Conservation (phyloP, 192 early-diverging fungal species). For the Entophlyctis luteolus region DNA sequence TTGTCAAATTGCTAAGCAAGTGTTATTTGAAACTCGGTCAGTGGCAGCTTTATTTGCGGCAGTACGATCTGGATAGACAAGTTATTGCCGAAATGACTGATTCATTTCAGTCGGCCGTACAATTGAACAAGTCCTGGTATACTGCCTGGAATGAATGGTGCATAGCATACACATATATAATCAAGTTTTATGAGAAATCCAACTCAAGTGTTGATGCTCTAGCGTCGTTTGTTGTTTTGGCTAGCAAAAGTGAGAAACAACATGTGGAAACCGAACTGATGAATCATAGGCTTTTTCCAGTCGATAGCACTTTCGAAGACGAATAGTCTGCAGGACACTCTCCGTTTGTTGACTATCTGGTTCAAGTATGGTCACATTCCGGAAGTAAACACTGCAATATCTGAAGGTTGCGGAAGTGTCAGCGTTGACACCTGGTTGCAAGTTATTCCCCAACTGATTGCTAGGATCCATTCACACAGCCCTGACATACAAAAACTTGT, state of each 20-base stretch:
- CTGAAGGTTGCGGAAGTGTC: slow-evolving; percentile 63
- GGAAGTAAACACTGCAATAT: slow-evolving; percentile 66
- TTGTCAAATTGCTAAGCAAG: slow-evolving; percentile 23
- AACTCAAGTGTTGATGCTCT: slow-evolving; percentile 52
- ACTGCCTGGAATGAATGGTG: slow-evolving; percentile 90
- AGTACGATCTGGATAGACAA: slow-evolving; percentile 38
- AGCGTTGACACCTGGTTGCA: slow-evolving; percentile 85
- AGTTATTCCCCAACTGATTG: slow-evolving; percentile 87
- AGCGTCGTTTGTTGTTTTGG: slow-evolving; percentile 67
- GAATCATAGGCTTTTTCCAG: slow-evolving; percentile 62
- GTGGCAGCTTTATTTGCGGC: slow-evolving; percentile 57
- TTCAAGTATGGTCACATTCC: slow-evolving; percentile 79
- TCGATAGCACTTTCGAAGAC: slow-evolving; percentile 79
- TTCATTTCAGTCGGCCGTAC: slow-evolving; percentile 66
- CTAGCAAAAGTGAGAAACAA: slow-evolving; percentile 49
- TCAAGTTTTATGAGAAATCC: slow-evolving; percentile 66
- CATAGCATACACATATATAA: slow-evolving; percentile 72
- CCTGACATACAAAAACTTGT: slow-evolving; percentile 66
- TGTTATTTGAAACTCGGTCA: slow-evolving; percentile 82
- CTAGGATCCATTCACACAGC: slow-evolving; percentile 69
- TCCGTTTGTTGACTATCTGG: slow-evolving; percentile 79
- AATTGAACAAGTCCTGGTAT: slow-evolving; percentile 76
- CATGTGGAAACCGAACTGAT: neutral
- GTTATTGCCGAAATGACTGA: slow-evolving; percentile 53
- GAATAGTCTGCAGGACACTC: slow-evolving; percentile 77